Base-by-base conservation (phyloP, 2,329 filamentous ascomycete species). In the Diaporthe humulicola region DNA sequence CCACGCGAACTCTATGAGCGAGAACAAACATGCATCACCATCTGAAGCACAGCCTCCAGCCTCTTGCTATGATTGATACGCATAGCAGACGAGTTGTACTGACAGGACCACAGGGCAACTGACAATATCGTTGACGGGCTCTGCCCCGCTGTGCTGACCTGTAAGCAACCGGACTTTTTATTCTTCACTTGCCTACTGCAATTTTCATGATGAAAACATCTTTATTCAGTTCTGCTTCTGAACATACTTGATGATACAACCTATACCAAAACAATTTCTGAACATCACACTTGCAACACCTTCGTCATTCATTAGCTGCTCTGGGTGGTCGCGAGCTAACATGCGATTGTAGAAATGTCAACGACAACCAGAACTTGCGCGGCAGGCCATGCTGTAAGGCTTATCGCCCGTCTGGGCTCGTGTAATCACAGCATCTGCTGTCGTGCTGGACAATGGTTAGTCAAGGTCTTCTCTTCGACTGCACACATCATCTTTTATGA, bases 141-240 rank as follows among this genome's bases (percentile, higher is more conserved):
- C 14, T 42, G 38, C 38, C 66, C 15, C 45, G 15, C 58, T 14
- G 70, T 54, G 15, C n/a, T 38, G 76, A 77, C 78, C 79, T 73
- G 78, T 74, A 73, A 48, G 28, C 42, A 61, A n/a, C 48, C 42
- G 4, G 40, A 50, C 12, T n/a, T 69, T 67, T 70, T 33, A n/a
- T 25, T 67, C 48, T 67, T 67, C 54, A 17, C 64, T 66, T 40
- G 25, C 57, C 56, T 17, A 28, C 57, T 48, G 61, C 50, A 70
- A 75, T 82, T 84, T 83, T 82, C 81, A 87, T 93, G 92, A 93
- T 93, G 91, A 93, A 86, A 91, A 86, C 85, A 79, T 77, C 84
- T 85, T 86, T 87, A 83, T 88, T 88, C 92, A 93, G 92, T 93
- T 93, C 92, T 93, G 92, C 92, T 93, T 89, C 92, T 93, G 92